Conservation (phyloP, 805 yeast species). For the Kodamaea leandrae region DNA sequence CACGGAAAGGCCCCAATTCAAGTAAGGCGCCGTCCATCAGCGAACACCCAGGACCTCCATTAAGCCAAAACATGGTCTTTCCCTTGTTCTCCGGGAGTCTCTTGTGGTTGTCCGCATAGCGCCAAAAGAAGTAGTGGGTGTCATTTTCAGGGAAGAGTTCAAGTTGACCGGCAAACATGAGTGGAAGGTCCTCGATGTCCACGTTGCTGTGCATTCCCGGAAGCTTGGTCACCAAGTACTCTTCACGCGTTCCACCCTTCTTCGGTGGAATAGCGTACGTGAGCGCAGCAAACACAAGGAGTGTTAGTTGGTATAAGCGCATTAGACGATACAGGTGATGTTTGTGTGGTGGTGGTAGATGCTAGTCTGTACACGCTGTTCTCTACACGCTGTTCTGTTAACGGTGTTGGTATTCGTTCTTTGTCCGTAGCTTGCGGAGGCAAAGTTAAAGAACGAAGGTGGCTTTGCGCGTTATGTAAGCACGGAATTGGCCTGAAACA, state of each 20-base stretch:
- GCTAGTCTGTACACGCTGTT: too few species aligned
- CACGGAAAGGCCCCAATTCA: conserved; percentile 87
- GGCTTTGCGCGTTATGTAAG: too few species aligned
- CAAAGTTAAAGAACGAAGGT: too few species aligned
- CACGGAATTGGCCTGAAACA: too few species aligned
- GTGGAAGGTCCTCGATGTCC: conserved; percentile 36
- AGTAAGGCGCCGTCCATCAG: conserved; percentile 95
- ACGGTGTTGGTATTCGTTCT: too few species aligned
- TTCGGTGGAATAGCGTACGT: conserved; percentile 11
- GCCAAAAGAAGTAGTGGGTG: conserved; percentile 77
- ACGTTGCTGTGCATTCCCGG: conserved; percentile 39
- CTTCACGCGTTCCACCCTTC: conserved; percentile 11
- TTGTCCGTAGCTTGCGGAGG: too few species aligned
- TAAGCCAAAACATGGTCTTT: conserved; percentile 78
- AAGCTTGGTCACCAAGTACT: conserved; percentile 29
- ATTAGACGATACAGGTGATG: too few species aligned
- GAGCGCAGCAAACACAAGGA: not conserved
- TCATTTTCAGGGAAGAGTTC: conserved; percentile 51
- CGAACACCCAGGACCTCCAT: conserved; percentile 98
- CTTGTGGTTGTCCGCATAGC: conserved; percentile 39
- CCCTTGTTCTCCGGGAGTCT: conserved; percentile 32
- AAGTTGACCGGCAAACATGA: conserved; percentile 67
- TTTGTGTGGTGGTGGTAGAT: too few species aligned
- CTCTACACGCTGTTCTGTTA: too few species aligned
- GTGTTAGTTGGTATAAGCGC: not conserved